phyloP scores from a whole-genome alignment of 2,329 filamentous ascomycete genomes.

The Sclerotiophoma versabilis region DNA sequence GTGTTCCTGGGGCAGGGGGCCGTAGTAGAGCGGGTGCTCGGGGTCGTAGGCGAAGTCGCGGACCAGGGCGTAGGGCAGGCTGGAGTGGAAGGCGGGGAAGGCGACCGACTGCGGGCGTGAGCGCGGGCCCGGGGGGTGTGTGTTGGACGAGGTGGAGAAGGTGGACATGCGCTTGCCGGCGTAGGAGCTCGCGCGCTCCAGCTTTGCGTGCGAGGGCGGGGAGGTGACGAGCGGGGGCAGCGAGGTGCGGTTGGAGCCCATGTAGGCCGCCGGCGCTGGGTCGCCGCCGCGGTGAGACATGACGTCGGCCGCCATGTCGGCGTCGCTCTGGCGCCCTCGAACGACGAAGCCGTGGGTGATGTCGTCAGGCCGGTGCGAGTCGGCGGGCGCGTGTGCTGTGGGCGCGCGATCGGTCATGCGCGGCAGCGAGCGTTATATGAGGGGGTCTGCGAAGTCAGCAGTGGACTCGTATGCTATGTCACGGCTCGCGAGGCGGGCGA shows the following conservation, averaged over 20 bases:
- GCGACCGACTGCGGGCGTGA: slow-evolving; percentile 83
- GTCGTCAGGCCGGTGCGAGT: slow-evolving; percentile 39
- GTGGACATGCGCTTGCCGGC: slow-evolving; percentile 84
- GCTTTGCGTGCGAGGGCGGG: slow-evolving; percentile 59
- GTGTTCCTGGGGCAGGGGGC: slow-evolving; percentile 75
- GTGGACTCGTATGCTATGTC: slow-evolving; percentile 19
- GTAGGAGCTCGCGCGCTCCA: slow-evolving; percentile 71
- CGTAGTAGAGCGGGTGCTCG: slow-evolving; percentile 89
- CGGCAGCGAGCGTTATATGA: slow-evolving; percentile 21
- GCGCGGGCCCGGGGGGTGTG: slow-evolving; percentile 54
- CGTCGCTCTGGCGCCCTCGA: slow-evolving; percentile 28
- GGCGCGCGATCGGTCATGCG: slow-evolving; percentile 44
- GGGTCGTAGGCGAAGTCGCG: slow-evolving; percentile 93
- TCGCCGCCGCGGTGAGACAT: slow-evolving; percentile 46
- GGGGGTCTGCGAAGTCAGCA: slow-evolving; percentile 14
- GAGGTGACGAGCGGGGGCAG: slow-evolving; percentile 61
- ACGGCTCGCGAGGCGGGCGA: slow-evolving; percentile 22
- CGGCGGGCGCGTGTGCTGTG: slow-evolving; percentile 26
- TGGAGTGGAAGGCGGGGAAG: slow-evolving; percentile 85
- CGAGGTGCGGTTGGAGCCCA: slow-evolving; percentile 49
- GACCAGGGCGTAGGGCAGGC: slow-evolving; percentile 84
- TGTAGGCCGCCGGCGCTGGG: slow-evolving; percentile 37
- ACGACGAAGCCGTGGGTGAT: slow-evolving; percentile 40
- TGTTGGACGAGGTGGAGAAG: slow-evolving; percentile 74
- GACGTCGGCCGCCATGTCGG: slow-evolving; percentile 49